These are phyloP conservation scores for Plasmodiophora brassicae DNA, from an alignment of 208 protist species.

Conservation along the genomic window DNA sequence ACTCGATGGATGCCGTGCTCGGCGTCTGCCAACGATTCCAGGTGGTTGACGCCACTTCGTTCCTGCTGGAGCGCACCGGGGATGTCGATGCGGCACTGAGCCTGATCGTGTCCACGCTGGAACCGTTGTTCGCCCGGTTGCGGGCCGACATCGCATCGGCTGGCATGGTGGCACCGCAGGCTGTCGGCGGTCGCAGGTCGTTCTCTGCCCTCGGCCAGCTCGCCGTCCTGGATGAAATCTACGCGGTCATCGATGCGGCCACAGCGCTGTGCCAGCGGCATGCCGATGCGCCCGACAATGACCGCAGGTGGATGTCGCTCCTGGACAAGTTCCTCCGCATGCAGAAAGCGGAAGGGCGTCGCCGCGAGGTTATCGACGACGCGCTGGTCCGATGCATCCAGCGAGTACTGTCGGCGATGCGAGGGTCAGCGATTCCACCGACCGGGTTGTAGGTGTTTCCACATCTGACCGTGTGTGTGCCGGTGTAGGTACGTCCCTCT, in stretches of 20 bases:
- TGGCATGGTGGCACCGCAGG: too few species aligned
- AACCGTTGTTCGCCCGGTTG: neutral
- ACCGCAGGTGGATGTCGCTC: neutral
- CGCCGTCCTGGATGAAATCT: too few species aligned
- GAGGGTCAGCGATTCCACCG: too few species aligned
- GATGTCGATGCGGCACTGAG: neutral
- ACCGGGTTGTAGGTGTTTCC: too few species aligned
- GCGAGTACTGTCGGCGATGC: neutral
- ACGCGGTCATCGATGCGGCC: neutral
- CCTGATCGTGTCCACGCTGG: neutral
- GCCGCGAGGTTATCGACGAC: neutral
- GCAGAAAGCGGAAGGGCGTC: neutral
- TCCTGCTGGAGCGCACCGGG: conserved; percentile 1
- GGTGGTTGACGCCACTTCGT: neutral
- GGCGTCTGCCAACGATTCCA: neutral
- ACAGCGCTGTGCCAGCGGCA: conserved; percentile 1
- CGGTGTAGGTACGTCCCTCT: too few species aligned
- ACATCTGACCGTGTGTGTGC: too few species aligned
- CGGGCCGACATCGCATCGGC: too few species aligned
- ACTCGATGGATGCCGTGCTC: neutral
- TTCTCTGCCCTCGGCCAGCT: too few species aligned
- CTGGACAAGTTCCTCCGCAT: neutral
- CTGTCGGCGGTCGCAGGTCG: too few species aligned
- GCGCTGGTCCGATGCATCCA: neutral
- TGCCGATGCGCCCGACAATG: neutral